Evolutionary conservation across 2,329 filamentous ascomycete species (phyloP).

Genomic region (Lachnellula cervina): DNA sequence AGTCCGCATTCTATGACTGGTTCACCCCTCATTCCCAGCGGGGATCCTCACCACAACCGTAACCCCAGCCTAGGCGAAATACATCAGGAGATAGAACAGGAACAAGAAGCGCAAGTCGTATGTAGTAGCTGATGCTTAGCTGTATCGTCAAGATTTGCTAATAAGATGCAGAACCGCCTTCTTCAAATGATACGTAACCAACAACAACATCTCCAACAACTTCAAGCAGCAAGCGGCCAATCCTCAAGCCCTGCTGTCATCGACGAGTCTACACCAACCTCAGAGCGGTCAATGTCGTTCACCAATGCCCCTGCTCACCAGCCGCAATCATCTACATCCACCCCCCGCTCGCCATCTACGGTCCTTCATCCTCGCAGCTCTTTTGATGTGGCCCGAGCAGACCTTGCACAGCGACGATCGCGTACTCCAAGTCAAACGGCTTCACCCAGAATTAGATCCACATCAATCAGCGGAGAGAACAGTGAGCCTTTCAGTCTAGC

Average conservation of each 20-base stretch:
- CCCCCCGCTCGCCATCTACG: constrained; percentile 44
- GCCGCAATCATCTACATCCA: constrained; percentile 38
- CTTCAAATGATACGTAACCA: constrained; percentile 72
- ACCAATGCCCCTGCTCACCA: constrained; percentile 34
- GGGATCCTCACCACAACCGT: constrained; percentile 59
- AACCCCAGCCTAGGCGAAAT: constrained; percentile 70
- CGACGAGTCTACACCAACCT: constrained; percentile 39
- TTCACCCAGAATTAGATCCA: constrained; percentile 14
- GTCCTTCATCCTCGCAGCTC: constrained; percentile 47
- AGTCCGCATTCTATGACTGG: constrained; percentile 45
- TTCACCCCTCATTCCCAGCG: constrained; percentile 38
- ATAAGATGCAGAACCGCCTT: constrained; percentile 58
- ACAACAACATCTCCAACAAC: constrained; percentile 63
- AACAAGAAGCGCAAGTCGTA: constrained; percentile 74
- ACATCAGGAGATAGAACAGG: constrained; percentile 73
- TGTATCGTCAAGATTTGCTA: neutral
- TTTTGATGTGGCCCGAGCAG: constrained; percentile 53
- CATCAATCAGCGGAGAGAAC: constrained; percentile 54
- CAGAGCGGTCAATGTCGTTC: constrained; percentile 42
- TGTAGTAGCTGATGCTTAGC: constrained; percentile 24
- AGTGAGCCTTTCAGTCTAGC: constrained; percentile 55
- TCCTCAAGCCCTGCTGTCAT: constrained; percentile 37
- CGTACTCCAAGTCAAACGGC: constrained; percentile 55
- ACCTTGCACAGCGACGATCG: constrained; percentile 49
- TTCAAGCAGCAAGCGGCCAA: constrained; percentile 41